Percentiles rank a stretch among this genome's conserved stretches.
These are phyloP conservation scores for Panicum miliaceum DNA, from an alignment of 176 grass and related monocot species.

Conservation along the genomic window DNA sequence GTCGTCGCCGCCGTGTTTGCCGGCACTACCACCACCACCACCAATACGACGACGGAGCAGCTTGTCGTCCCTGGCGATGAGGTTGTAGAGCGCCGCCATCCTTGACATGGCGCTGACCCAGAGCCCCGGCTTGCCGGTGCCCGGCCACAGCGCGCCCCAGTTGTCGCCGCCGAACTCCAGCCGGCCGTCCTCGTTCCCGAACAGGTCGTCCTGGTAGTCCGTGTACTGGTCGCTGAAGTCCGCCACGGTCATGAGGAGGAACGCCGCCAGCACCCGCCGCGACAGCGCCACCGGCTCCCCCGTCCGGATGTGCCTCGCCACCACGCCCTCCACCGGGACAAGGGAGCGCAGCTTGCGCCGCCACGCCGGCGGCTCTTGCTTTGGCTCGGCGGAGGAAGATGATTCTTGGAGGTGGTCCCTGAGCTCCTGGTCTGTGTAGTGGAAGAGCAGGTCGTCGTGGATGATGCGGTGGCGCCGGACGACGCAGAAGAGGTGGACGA, in stretches of 20 bases:
- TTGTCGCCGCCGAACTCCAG: slow-evolving; percentile 59
- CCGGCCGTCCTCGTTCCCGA: slow-evolving; percentile 57
- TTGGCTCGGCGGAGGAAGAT: too few relatives aligned
- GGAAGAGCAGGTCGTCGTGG: slow-evolving; percentile 56
- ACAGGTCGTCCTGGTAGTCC: slow-evolving; percentile 85
- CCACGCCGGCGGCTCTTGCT: slow-evolving; percentile 21
- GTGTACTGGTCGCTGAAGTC: slow-evolving; percentile 83
- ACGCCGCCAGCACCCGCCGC: slow-evolving; percentile 48
- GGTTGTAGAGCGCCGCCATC: slow-evolving; percentile 57
- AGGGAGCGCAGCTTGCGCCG: slow-evolving; percentile 51
- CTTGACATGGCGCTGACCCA: slow-evolving; percentile 73
- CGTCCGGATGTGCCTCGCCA: slow-evolving; percentile 64
- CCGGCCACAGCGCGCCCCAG: slow-evolving; percentile 73
- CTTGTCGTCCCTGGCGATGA: slow-evolving; percentile 61
- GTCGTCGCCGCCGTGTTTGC: slow-evolving; percentile 13
- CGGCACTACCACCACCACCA: too few relatives aligned
- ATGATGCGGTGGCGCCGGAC: slow-evolving; percentile 67
- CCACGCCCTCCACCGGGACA: slow-evolving; percentile 59
- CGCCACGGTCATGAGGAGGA: slow-evolving; percentile 74
- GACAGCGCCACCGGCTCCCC: slow-evolving; percentile 68
- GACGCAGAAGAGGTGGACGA: slow-evolving; percentile 90
- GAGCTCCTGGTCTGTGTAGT: slow-evolving; percentile 60
- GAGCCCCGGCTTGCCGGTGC: slow-evolving; percentile 66
- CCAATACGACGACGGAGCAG: too few relatives aligned
- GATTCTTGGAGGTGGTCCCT: slow-evolving; percentile 37